Evolutionary conservation across 129 eudicot species (phyloP), one percentile per base, ranked within the genome.

Genomic region (Sambucus nigra): DNA sequence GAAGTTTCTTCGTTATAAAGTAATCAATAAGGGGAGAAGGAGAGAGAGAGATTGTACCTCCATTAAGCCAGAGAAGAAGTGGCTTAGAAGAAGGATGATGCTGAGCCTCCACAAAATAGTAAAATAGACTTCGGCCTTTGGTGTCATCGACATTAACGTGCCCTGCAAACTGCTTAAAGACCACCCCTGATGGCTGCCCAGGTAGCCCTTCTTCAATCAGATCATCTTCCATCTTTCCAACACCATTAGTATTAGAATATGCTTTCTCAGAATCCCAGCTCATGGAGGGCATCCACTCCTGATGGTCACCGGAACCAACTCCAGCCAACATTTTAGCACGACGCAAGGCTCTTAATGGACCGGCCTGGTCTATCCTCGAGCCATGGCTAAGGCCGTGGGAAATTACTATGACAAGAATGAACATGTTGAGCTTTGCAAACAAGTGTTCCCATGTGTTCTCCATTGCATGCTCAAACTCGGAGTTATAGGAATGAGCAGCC

Each of bases 21-120:
- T 51, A 1, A 51, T 2, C 17, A n/a, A 51, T 26, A 13, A 20
- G 15, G 14, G 2, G 47, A 32, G 60, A 55, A 27, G 19, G 13
- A 10, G 46, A 40, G 16, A 20, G 18, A 33, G 9, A 22, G 20
- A 10, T 0, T 11, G 41, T 61, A 80, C 87, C 87, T 65, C 82
- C 87, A 65, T 79, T 79, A 22, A 79, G 75, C 86, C 86, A 79
- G 58, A 75, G 79, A 39, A 79, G 59, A 42, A 71, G 88, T 52
- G 80, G 88, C 66, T 76, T 72, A 5, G 67, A 46, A 47, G 82
- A 72, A 20, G 88, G 82, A 65, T 72, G 27, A 15, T 60, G 22
- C 24, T 44, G 60, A 60, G 83, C 83, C 65, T 80, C 83, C 53
- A 63, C 73, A 67, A 79, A 75, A 47, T 71, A 75, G 55, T 79